These are phyloP conservation scores for Odontarrhena argentea DNA, from an alignment of 345 rosid genomes.

Conservation along the genomic window DNA sequence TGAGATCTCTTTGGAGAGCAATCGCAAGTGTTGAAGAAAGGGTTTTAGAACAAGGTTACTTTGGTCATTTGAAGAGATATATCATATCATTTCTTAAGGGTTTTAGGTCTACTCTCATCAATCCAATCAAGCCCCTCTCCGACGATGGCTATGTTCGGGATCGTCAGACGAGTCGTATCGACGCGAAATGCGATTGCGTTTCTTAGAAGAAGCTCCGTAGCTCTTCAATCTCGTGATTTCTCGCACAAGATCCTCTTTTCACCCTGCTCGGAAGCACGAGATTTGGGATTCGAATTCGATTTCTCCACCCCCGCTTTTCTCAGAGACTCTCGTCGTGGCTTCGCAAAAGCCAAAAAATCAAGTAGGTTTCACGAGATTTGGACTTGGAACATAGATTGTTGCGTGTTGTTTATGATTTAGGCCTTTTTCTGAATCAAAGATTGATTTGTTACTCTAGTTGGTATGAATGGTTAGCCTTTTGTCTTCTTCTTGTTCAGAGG, in stretches of 20 bases:
- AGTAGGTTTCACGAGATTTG: slow-evolving; percentile 41
- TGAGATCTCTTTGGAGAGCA: neutral
- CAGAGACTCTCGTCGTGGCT: slow-evolving; percentile 58
- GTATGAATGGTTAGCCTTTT: neutral
- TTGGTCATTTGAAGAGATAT: neutral
- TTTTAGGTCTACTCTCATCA: slow-evolving; percentile 3
- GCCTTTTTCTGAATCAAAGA: too few species aligned
- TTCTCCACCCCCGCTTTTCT: slow-evolving; percentile 41
- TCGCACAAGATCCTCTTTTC: slow-evolving; percentile 39
- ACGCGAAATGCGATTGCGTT: slow-evolving; percentile 41
- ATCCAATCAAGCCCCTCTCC: too few species aligned
- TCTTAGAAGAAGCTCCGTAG: slow-evolving; percentile 42
- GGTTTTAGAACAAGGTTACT: slow-evolving; percentile 25
- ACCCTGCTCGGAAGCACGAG: slow-evolving; percentile 19
- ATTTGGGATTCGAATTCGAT: neutral
- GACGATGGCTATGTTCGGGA: slow-evolving; percentile 51
- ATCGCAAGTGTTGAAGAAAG: neutral
- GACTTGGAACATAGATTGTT: too few species aligned
- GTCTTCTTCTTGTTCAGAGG: slow-evolving; percentile 49
- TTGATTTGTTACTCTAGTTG: too few species aligned
- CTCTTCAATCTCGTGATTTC: slow-evolving; percentile 41
- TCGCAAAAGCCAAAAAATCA: slow-evolving; percentile 76
- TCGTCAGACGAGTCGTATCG: slow-evolving; percentile 52
- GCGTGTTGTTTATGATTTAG: too few species aligned
- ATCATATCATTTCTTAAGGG: neutral